Conservation (phyloP, 108 stramenopile species). For the Cyclotella distinguenda region DNA sequence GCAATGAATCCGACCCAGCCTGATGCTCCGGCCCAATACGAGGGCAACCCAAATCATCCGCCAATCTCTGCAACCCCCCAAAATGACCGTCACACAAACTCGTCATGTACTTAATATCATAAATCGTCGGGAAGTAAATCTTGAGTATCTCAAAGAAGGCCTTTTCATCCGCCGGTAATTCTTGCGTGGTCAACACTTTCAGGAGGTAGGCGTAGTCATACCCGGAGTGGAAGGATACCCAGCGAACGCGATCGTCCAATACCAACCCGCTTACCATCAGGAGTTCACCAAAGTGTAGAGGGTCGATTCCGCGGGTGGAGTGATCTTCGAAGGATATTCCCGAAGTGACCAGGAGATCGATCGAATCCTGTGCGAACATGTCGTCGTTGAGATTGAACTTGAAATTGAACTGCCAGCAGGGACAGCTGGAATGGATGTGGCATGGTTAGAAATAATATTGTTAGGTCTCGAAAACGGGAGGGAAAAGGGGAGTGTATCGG, state of each 20-base stretch:
- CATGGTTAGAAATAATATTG: too few relatives aligned
- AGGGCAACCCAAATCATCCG: conserved; percentile 90
- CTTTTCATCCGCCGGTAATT: conserved; percentile 79
- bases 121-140: conserved; percentile 96
- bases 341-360: conserved; percentile 90
- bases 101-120: conserved; percentile 98
- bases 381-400: conserved; percentile 91
- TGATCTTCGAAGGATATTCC: conserved; percentile 97
- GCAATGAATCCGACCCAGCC: conserved; percentile 94
- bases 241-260: conserved; percentile 91
- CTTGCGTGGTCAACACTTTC: conserved; percentile 86
- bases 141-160: conserved; percentile 92
- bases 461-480: too few relatives aligned
- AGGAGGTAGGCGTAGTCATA: conserved; percentile 98
- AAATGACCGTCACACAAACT: conserved; percentile 88
- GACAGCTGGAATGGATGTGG: too few relatives aligned
- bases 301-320: conserved; percentile 92
- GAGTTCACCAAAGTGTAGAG: conserved; percentile 93
- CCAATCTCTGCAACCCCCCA: conserved; percentile 92
- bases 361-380: conserved; percentile 99
- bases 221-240: conserved; percentile 97
- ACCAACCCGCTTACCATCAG: conserved; percentile 97
- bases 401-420: conserved; percentile 99
- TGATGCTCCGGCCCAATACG: conserved; percentile 99
- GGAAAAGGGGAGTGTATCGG: not conserved